These are phyloP conservation scores for Ensete ventricosum DNA, from an alignment of 176 grass and related monocot genomes.

Conservation along the genomic window DNA sequence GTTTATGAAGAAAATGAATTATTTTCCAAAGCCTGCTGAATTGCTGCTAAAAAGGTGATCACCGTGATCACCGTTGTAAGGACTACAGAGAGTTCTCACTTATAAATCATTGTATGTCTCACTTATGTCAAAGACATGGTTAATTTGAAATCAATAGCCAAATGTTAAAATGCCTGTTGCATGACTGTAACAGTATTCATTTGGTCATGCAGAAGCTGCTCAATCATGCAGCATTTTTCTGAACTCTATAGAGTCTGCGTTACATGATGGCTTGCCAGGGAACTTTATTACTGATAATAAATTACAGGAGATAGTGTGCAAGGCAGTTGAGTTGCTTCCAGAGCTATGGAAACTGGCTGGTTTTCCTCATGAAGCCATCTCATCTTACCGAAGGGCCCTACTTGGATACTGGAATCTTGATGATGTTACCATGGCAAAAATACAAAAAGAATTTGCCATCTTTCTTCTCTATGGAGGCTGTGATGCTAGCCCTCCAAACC, in stretches of 20 bases:
- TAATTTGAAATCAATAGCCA: neutral
- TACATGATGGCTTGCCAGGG: slow-evolving; percentile 49
- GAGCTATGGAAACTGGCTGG: slow-evolving; percentile 71
- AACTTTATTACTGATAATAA: slow-evolving; percentile 49
- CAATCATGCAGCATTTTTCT: slow-evolving; percentile 74
- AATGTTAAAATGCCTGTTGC: neutral
- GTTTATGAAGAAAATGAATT: too few species aligned
- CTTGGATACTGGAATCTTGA: slow-evolving; percentile 81
- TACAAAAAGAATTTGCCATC: slow-evolving; percentile 81
- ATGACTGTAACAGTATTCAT: slow-evolving; percentile 2
- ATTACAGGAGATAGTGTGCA: slow-evolving; percentile 87
- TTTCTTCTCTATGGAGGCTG: slow-evolving; percentile 87
- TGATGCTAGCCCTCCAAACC: slow-evolving; percentile 69
- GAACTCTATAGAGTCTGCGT: slow-evolving; percentile 62
- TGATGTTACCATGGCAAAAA: slow-evolving; percentile 46
- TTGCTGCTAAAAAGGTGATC: too few species aligned
- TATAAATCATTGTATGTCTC: too few species aligned
- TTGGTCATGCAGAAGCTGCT: slow-evolving; percentile 66
- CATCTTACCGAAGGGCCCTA: slow-evolving; percentile 76
- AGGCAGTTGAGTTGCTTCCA: slow-evolving; percentile 76
- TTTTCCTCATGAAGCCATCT: slow-evolving; percentile 63
- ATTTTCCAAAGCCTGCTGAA: too few species aligned
- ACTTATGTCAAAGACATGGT: too few species aligned
- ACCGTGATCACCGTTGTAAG: too few species aligned
- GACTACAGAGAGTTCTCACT: too few species aligned